These are phyloP conservation scores for Neophaeococcomyces aloes DNA, from an alignment of 2,329 filamentous ascomycete genomes.

Conservation along the genomic window DNA sequence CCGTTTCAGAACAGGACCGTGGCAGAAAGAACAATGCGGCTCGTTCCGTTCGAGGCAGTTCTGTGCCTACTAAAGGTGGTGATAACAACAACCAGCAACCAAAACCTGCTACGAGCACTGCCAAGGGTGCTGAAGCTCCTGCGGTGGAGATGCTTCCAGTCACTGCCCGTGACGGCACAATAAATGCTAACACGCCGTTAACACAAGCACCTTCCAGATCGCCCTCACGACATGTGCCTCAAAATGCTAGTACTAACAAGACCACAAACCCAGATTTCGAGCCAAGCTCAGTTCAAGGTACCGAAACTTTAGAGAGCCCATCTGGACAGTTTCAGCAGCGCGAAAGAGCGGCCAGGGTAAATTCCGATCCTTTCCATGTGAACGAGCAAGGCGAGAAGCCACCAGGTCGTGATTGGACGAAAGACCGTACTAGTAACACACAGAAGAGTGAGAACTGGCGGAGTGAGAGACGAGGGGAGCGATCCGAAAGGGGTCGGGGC, in stretches of 20 bases:
- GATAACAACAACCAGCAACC: slow-evolving; percentile 26
- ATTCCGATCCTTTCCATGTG: slow-evolving; percentile 20
- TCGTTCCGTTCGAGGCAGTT: slow-evolving; percentile 29
- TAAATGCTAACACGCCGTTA: neutral
- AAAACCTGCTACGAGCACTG: slow-evolving; percentile 16
- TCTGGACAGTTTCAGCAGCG: slow-evolving; percentile 24
- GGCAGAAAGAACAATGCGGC: slow-evolving; percentile 19
- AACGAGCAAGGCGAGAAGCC: slow-evolving; percentile 23
- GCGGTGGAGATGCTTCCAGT: neutral
- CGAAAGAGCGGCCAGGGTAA: slow-evolving; percentile 23
- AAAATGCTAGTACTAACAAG: neutral
- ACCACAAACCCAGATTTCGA: neutral
- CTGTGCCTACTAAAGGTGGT: slow-evolving; percentile 30
- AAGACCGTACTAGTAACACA: slow-evolving; percentile 24
- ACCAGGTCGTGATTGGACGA: slow-evolving; percentile 19
- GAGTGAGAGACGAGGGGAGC: slow-evolving; percentile 27
- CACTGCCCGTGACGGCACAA: neutral
- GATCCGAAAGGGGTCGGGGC: slow-evolving; percentile 30
- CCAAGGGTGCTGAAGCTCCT: neutral
- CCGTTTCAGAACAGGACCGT: slow-evolving; percentile 19
- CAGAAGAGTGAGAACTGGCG: slow-evolving; percentile 24
- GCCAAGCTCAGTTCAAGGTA: neutral
- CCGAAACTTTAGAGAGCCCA: slow-evolving; percentile 17
- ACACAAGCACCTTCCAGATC: slow-evolving; percentile 14
- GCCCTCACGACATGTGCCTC: slow-evolving; percentile 13